These are phyloP conservation scores for Diaporthe citriasiana DNA, from an alignment of 2,329 filamentous ascomycete species.

Conservation along the genomic window DNA sequence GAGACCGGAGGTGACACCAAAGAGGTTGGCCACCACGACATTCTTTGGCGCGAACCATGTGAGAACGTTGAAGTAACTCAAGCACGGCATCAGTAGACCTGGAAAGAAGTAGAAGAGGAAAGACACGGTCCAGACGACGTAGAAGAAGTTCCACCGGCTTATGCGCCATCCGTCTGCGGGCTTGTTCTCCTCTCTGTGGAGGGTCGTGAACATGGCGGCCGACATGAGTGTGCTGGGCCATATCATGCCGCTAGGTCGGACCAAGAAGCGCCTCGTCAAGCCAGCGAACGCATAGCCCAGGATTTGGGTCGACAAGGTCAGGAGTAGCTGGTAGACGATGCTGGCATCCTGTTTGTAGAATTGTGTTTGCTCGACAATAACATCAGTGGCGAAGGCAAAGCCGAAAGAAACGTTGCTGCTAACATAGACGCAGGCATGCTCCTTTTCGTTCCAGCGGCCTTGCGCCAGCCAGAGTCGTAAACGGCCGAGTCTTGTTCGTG, in stretches of 20 bases:
- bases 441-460: slow-evolving; percentile 88
- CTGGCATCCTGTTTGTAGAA: slow-evolving; percentile 88
- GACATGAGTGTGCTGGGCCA: slow-evolving; percentile 93
- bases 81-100: slow-evolving; percentile 83
- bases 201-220: slow-evolving; percentile 88
- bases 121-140: slow-evolving; percentile 76
- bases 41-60: slow-evolving; percentile 92
- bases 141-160: slow-evolving; percentile 87
- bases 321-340: slow-evolving; percentile 83
- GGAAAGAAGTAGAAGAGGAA: slow-evolving; percentile 90
- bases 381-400: slow-evolving; percentile 90
- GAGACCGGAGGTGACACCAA: slow-evolving; percentile 87
- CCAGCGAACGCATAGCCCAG: slow-evolving; percentile 90
- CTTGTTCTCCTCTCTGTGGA: slow-evolving; percentile 88
- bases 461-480: slow-evolving; percentile 82
- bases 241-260: slow-evolving; percentile 89
- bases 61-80: slow-evolving; percentile 90
- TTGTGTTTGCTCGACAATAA: slow-evolving; percentile 90
- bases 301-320: slow-evolving; percentile 89
- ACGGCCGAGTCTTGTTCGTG: slow-evolving; percentile 52
- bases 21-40: slow-evolving; percentile 88
- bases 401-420: slow-evolving; percentile 92
- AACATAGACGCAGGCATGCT: slow-evolving; percentile 90
- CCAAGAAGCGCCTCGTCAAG: slow-evolving; percentile 83
- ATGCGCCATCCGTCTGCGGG: slow-evolving; percentile 86